Evolutionary conservation across 2,329 filamentous ascomycete species (phyloP).

Genomic region (Trichoderma sp.): DNA sequence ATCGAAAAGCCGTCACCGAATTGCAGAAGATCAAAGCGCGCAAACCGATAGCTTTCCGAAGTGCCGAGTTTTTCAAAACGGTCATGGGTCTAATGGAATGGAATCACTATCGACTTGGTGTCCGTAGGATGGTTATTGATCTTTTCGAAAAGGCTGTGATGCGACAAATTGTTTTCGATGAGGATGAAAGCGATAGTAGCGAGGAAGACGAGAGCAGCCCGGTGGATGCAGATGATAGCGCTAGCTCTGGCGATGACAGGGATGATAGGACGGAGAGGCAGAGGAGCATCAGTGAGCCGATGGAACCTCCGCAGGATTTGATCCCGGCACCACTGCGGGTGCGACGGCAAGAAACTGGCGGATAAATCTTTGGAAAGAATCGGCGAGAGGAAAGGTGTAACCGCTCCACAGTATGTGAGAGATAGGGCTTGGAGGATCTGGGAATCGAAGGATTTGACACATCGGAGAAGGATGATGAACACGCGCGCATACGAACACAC

Average conservation of each 20-base stretch:
- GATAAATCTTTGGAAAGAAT: not conserved
- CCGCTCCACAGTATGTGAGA: not conserved
- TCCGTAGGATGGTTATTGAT: constrained; percentile 88
- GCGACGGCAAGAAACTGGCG: constrained; percentile 30
- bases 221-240: constrained; percentile 60
- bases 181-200: constrained; percentile 54
- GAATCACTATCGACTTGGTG: constrained; percentile 84
- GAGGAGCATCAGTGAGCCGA: constrained; percentile 53
- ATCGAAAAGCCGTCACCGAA: constrained; percentile 82
- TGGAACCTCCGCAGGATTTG: constrained; percentile 39
- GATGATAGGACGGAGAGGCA: constrained; percentile 61
- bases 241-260: constrained; percentile 53
- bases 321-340: constrained; percentile 40
- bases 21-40: constrained; percentile 77
- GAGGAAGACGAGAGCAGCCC: constrained; percentile 29
- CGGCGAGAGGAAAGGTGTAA: not conserved
- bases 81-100: constrained; percentile 82
- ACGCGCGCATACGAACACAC: not conserved
- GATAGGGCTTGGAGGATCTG: not conserved
- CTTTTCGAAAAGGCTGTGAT: constrained; percentile 91
- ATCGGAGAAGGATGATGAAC: not conserved
- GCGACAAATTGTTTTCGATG: constrained; percentile 73
- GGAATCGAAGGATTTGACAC: not conserved
- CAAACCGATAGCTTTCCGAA: constrained; percentile 73
- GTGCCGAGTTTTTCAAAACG: constrained; percentile 77